Conservation (phyloP, 1,139 yeast genomes). For the Scheffersomyces cryptocercus region DNA sequence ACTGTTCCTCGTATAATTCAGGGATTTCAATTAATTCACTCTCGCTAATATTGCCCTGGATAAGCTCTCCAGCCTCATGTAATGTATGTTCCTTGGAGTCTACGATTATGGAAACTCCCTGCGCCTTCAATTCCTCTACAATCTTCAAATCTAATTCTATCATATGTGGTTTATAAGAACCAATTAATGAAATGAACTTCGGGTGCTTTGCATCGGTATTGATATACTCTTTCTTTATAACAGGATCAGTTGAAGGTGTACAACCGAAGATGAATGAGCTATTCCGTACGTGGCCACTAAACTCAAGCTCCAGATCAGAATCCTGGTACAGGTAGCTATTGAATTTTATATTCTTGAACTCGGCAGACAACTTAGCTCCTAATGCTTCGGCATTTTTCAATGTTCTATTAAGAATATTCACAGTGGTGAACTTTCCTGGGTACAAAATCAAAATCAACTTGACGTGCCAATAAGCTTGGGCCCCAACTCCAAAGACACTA, state of each 20-base stretch:
- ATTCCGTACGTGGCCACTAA: constrained; percentile 21
- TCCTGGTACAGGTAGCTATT: constrained; percentile 21
- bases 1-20: constrained; percentile 24
- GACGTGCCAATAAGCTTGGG: constrained; percentile 68
- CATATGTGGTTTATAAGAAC: constrained; percentile 72
- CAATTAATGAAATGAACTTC: constrained; percentile 59
- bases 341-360: constrained; percentile 24
- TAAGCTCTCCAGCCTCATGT: constrained; percentile 66
- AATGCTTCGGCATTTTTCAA: constrained; percentile 41
- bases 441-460: constrained; percentile 46
- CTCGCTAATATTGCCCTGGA: constrained; percentile 40
- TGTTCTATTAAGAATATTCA: constrained; percentile 52
- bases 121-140: constrained; percentile 28
- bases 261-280: constrained; percentile 57
- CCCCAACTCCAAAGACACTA: constrained; percentile 64
- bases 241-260: constrained; percentile 55
- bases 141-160: constrained; percentile 56
- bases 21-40: constrained; percentile 48
- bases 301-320: constrained; percentile 12
- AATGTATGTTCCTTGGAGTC: constrained; percentile 60
- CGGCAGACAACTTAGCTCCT: constrained; percentile 20
- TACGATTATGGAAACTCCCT: constrained; percentile 46
- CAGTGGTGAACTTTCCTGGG: constrained; percentile 30
- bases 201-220: constrained; percentile 25
- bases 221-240: constrained; percentile 38